phyloP scores from a whole-genome alignment of 345 rosid species.

The Eucalyptus pauciflora region DNA sequence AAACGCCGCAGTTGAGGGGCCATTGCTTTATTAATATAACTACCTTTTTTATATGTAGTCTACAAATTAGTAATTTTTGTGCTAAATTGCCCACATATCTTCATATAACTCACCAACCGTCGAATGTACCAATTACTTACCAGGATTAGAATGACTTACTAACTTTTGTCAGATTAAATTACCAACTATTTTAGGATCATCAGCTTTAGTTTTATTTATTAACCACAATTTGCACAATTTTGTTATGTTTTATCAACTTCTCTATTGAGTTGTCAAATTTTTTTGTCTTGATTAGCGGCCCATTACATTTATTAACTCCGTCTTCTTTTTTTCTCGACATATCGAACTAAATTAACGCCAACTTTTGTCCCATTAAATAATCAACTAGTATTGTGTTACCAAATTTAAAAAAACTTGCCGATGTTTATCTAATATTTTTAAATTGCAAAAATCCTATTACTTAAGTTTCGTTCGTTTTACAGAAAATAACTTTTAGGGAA shows the following conservation, averaged over 20 bases:
- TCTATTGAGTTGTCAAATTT: not conserved
- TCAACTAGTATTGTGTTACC: not conserved
- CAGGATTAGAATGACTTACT: not conserved
- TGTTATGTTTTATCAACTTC: not conserved
- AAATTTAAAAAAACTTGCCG: not conserved
- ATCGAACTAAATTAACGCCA: not conserved
- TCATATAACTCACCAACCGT: not conserved
- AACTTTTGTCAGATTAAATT: not conserved
- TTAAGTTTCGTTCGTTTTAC: not conserved
- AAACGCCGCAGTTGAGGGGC: not conserved
- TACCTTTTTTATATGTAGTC: not conserved
- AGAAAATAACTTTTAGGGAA: too few relatives aligned
- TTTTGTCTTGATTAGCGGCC: not conserved
- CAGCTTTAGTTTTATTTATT: not conserved
- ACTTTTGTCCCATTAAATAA: not conserved
- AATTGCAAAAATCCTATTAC: not conserved
- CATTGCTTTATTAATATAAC: not conserved
- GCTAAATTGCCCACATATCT: not conserved
- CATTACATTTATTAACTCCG: not conserved
- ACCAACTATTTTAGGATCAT: not conserved
- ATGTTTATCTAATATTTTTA: not conserved
- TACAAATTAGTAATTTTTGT: not conserved
- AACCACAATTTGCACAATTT: not conserved
- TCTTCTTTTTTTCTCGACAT: not conserved
- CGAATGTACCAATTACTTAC: not conserved